Evolutionary conservation across 2,329 filamentous ascomycete species (phyloP).

Genomic region (Basipetospora chlamydospora): DNA sequence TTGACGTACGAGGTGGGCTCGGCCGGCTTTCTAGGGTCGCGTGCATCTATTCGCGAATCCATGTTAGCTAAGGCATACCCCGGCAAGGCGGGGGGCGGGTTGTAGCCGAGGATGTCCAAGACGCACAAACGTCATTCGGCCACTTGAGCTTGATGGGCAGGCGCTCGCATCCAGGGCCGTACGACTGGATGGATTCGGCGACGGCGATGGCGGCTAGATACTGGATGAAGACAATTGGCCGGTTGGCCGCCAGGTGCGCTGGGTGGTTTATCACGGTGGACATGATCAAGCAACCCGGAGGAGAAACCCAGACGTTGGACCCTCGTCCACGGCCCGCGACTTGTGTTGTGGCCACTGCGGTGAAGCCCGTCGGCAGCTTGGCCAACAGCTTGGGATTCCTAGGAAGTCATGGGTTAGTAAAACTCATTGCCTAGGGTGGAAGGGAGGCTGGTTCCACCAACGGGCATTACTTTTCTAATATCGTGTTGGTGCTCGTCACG

Average conservation of each 20-base stretch:
- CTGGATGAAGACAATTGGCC: conserved; percentile 84
- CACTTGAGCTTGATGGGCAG: conserved; percentile 84
- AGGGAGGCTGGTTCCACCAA: too few relatives aligned
- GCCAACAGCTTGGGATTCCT: conserved; percentile 68
- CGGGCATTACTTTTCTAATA: conserved; percentile 82
- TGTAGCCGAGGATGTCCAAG: too few relatives aligned
- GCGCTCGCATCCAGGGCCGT: conserved; percentile 59
- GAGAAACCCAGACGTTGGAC: conserved; percentile 88
- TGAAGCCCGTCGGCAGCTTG: conserved; percentile 72
- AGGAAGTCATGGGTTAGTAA: not conserved
- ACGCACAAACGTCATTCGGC: conserved; percentile 84
- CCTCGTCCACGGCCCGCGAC: conserved; percentile 79
- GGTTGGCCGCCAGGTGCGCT: conserved; percentile 51
- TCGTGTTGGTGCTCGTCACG: conserved; percentile 83
- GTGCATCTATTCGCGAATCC: conserved; percentile 35
- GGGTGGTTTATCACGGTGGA: conserved; percentile 79
- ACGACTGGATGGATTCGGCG: conserved; percentile 67
- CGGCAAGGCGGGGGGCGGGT: too few relatives aligned
- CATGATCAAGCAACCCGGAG: conserved; percentile 73
- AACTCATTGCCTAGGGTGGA: too few relatives aligned
- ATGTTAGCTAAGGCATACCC: too few relatives aligned
- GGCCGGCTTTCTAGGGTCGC: conserved; percentile 42
- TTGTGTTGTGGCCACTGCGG: conserved; percentile 73
- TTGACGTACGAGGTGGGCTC: conserved; percentile 54
- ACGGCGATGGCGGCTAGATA: conserved; percentile 84